Evolutionary conservation across 208 protist species (phyloP).

Genomic region (Porcisia hertigi): DNA sequence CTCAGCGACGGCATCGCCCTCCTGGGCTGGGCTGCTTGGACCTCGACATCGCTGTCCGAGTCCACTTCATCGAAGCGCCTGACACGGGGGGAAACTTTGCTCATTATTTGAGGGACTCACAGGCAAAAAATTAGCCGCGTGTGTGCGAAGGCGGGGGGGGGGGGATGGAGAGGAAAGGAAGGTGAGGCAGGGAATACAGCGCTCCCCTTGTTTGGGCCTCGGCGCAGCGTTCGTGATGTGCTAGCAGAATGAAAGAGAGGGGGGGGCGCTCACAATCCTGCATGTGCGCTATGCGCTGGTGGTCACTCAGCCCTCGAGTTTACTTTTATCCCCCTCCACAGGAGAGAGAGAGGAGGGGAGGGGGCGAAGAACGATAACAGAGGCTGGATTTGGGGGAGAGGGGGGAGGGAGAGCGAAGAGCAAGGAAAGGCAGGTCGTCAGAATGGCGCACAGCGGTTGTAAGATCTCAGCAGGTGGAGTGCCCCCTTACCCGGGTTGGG

Average conservation of each 20-base stretch:
- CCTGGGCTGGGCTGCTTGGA: slow-evolving; percentile 11
- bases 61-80: slow-evolving; percentile 49
- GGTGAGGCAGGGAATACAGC: too few relatives aligned
- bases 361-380: not conserved
- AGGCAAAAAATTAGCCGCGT: not conserved
- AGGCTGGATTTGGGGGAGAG: not conserved
- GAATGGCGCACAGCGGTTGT: not conserved
- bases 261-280: not conserved
- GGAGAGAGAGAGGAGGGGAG: not conserved
- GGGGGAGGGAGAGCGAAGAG: not conserved
- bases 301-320: not conserved
- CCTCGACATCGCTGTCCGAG: slow-evolving; percentile 47
- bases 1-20: slow-evolving; percentile 31
- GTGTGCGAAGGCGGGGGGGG: not conserved
- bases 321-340: not conserved
- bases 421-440: too few relatives aligned
- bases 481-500: not conserved
- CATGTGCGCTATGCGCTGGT: not conserved
- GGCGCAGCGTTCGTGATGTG: not conserved
- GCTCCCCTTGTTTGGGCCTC: not conserved
- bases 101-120: not conserved
- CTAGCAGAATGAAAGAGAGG: too few relatives aligned
- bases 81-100: slow-evolving; percentile 6
- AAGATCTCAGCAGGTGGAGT: not conserved
- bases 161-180: not conserved